Evolutionary conservation across 805 yeast genomes (phyloP), one percentile per base, ranked within the genome.

Genomic region (Pichia rugopelliculosa): DNA sequence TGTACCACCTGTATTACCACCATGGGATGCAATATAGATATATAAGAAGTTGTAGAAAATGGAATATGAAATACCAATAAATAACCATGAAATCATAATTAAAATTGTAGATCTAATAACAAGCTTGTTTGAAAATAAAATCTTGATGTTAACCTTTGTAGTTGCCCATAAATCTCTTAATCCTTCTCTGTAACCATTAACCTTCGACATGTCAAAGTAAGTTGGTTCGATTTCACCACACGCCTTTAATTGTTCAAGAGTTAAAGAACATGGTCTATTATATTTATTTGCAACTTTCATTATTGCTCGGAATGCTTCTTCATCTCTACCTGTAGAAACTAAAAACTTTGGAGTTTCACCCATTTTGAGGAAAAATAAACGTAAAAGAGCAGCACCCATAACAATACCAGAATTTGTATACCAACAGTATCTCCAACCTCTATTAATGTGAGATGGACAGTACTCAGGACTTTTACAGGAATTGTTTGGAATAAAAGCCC

Each of bases 371-470:
- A 72, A 62, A 44, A 76, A 67, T 33, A 80, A 51, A 21, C 81
- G 74, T 13, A 74, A 62, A 46, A 76, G 56, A 7, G 78, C 77
- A 52, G 72, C 71, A 52, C 70, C 66, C 24, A 72, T 47, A 3
- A 80, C 80, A 48, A 79, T 62, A 3, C 74, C 80, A 13, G 81
- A 77, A 56, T 77, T 71, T 17, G 74, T 68, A 58, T 70, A 77
- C 69, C 77, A 75, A 42, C 71, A 67, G 60, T 80, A 80, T 56
- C 85, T 62, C 84, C 85, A 80, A 44, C 85, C 85, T 64, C 73
- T 70, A 60, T 80, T 80, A 33, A 66, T 59, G 13, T 56, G 48
- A 10, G 75, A 66, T 26, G 68, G 67, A 58, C 85, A 79, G 36
- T 65, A 40, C 15, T 58, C 70, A 9, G 59, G 58, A 62, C 69